These are phyloP conservation scores for Lachnellula suecica DNA, from an alignment of 2,329 filamentous ascomycete genomes.

Conservation along the genomic window DNA sequence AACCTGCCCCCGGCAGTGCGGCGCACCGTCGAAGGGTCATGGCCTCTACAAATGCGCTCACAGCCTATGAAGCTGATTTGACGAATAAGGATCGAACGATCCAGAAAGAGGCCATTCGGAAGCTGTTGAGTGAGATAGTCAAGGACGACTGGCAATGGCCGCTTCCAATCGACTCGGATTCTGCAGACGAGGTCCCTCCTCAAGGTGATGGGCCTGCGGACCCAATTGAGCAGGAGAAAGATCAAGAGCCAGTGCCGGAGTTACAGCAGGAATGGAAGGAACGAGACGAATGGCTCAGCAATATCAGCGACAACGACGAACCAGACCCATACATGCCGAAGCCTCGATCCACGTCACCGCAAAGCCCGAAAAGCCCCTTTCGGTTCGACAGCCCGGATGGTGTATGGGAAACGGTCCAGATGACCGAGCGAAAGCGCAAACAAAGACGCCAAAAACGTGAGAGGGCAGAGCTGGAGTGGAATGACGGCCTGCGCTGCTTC, in stretches of 20 bases:
- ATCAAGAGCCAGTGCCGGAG: no score
- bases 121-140: constrained; percentile 52
- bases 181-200: constrained; percentile 1
- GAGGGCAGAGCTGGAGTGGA: constrained; percentile 71
- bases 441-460: constrained; percentile 46
- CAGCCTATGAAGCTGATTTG: constrained; percentile 55
- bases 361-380: constrained; percentile 29
- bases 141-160: constrained; percentile 62
- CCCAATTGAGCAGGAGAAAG: not conserved
- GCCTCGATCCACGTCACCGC: constrained; percentile 7
- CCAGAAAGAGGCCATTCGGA: constrained; percentile 62
- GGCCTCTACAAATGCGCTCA: constrained; percentile 38
- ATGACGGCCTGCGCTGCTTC: constrained; percentile 79
- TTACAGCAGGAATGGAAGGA: constrained; percentile 33
- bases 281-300: constrained; percentile 34
- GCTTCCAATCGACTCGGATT: constrained; percentile 22
- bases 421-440: constrained; percentile 33
- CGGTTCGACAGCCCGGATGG: constrained; percentile 40
- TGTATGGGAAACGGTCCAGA: constrained; percentile 31
- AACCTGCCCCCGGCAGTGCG: constrained; percentile 10
- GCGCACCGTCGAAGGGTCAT: constrained; percentile 26
- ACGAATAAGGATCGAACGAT: constrained; percentile 60
- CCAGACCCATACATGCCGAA: constrained; percentile 14
- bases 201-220: constrained; percentile 5
- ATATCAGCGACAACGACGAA: constrained; percentile 26